Percentiles rank a stretch among this genome's conserved stretches.
These are phyloP conservation scores for Zea mays DNA, from an alignment of 176 grass and related monocot genomes.

Conservation along the genomic window DNA sequence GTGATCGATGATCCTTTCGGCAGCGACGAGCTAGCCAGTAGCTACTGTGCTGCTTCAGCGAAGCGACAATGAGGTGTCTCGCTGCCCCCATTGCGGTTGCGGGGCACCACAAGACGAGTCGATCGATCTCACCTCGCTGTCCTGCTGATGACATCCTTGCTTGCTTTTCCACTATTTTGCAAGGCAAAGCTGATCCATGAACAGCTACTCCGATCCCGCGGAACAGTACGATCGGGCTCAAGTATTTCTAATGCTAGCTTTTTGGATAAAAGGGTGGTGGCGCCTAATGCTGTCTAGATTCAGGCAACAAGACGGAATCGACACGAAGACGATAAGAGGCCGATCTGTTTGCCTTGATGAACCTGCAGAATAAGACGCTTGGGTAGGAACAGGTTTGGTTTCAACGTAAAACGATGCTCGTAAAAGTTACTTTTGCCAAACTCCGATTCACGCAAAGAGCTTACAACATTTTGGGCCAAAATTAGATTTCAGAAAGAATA, in stretches of 20 bases:
- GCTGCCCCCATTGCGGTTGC: constrained; percentile 11
- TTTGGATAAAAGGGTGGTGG: constrained; percentile 19
- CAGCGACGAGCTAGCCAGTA: neutral
- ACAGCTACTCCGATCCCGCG: constrained; percentile 26
- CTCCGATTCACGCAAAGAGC: neutral
- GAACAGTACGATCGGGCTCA: constrained; percentile 6
- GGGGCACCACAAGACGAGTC: neutral
- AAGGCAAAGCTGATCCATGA: constrained; percentile 23
- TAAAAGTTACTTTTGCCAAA: neutral
- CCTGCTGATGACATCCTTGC: constrained; percentile 24
- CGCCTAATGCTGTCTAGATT: constrained; percentile 13
- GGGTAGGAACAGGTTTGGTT: neutral
- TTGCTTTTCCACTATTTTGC: constrained; percentile 25
- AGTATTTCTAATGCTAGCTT: constrained; percentile 30
- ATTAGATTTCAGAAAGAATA: neutral
- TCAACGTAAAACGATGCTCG: neutral
- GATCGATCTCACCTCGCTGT: constrained; percentile 26
- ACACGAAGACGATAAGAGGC: constrained; percentile 6
- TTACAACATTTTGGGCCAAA: neutral
- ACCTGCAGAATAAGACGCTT: neutral
- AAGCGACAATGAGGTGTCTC: neutral
- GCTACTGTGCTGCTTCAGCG: neutral
- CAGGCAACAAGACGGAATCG: neutral
- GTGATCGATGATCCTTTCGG: constrained; percentile 17
- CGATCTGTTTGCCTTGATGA: constrained; percentile 26